phyloP scores from a whole-genome alignment of 208 protist genomes.

The Borovskyia barvae region DNA sequence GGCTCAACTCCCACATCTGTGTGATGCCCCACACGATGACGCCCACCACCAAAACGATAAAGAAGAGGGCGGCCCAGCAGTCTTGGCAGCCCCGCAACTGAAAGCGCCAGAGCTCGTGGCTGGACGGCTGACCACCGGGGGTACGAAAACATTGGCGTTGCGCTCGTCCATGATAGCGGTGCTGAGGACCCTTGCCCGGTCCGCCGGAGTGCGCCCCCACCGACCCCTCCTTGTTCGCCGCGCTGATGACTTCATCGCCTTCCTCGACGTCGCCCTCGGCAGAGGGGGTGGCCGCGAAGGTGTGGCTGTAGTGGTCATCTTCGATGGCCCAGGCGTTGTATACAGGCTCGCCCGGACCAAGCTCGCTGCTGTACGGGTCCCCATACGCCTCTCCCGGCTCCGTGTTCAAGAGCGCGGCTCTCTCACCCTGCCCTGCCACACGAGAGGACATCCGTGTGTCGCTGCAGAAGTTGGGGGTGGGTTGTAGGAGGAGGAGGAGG shows the following conservation, averaged over 20 bases:
- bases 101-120: constrained; percentile 67
- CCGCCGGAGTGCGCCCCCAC: too few species aligned
- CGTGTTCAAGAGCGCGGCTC: constrained; percentile 3
- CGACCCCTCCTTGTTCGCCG: too few species aligned
- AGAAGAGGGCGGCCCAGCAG: constrained; percentile 53
- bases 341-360: constrained; percentile 37
- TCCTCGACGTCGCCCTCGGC: background rate
- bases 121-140: constrained; percentile 21
- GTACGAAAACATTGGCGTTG: too few species aligned
- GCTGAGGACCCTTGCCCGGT: too few species aligned
- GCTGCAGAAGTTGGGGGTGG: background rate
- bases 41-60: constrained; percentile 24
- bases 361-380: constrained; percentile 37
- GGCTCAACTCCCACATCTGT: constrained; percentile 38
- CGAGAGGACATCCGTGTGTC: too few species aligned
- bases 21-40: constrained; percentile 36
- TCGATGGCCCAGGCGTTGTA: constrained; percentile 39
- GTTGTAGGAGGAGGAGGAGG: background rate
- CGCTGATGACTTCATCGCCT: constrained; percentile 3
- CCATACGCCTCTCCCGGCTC: constrained; percentile 24
- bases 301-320: constrained; percentile 26
- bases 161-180: too few species aligned
- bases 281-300: background rate
- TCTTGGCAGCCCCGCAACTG: constrained; percentile 53
- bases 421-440: background rate